Conservation (phyloP, 2,329 filamentous ascomycete species). For the Talaromyces marneffei region DNA sequence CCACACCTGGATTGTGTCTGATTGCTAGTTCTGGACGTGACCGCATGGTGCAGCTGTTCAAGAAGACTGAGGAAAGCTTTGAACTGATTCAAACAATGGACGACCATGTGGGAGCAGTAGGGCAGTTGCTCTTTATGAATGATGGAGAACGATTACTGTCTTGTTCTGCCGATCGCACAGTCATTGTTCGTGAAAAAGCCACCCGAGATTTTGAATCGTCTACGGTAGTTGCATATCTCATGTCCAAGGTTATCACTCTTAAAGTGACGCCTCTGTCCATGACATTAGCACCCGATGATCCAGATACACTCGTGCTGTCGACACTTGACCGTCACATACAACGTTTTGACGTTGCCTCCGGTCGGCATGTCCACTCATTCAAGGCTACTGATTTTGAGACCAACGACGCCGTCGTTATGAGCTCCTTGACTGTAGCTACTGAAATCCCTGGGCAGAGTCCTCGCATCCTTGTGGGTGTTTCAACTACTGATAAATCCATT, state of each 20-base stretch:
- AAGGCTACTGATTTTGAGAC: slow-evolving; percentile 76
- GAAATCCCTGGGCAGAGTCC: slow-evolving; percentile 53
- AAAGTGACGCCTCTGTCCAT: slow-evolving; percentile 86
- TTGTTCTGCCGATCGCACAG: slow-evolving; percentile 78
- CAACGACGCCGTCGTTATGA: slow-evolving; percentile 74
- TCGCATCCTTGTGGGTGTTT: slow-evolving; percentile 75
- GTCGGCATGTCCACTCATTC: slow-evolving; percentile 66
- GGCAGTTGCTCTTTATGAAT: slow-evolving; percentile 66
- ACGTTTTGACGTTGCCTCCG: slow-evolving; percentile 58
- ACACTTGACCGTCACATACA: slow-evolving; percentile 58
- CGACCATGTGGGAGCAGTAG: slow-evolving; percentile 84
- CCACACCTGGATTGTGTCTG: slow-evolving; percentile 56
- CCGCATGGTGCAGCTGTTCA: slow-evolving; percentile 88
- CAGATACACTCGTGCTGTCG: slow-evolving; percentile 52
- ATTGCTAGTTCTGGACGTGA: slow-evolving; percentile 82
- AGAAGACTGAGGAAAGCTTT: slow-evolving; percentile 53
- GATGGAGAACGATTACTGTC: slow-evolving; percentile 70
- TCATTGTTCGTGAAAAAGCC: slow-evolving; percentile 75
- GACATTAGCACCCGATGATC: slow-evolving; percentile 59
- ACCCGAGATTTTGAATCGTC: slow-evolving; percentile 52
- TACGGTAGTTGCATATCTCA: slow-evolving; percentile 67
- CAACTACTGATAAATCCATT: slow-evolving; percentile 92
- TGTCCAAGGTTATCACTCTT: slow-evolving; percentile 69
- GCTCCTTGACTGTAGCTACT: slow-evolving; percentile 60
- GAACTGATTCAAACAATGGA: slow-evolving; percentile 83